phyloP scores from a whole-genome alignment of 2,329 filamentous ascomycete species.

The Aspergillus quadricinctus region DNA sequence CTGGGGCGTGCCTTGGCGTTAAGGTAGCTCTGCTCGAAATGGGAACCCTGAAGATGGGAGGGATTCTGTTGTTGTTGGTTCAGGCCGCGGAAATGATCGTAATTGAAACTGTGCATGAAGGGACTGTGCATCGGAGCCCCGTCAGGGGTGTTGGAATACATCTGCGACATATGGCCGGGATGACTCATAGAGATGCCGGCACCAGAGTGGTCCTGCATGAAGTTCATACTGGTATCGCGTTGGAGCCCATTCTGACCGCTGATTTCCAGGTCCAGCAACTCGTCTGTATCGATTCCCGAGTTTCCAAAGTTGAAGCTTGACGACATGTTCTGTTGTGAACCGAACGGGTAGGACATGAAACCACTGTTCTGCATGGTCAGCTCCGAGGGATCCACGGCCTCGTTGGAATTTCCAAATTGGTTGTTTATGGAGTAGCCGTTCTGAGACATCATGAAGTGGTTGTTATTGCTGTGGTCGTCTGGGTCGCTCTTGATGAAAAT shows the following conservation, averaged over 20 bases:
- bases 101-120: constrained; percentile 74
- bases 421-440: constrained; percentile 50
- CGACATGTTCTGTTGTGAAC: constrained; percentile 59
- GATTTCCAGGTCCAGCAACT: constrained; percentile 65
- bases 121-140: constrained; percentile 89
- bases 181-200: constrained; percentile 57
- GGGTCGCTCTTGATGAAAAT: constrained; percentile 66
- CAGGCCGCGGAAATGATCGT: constrained; percentile 66
- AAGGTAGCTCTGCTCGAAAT: constrained; percentile 55
- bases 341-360: constrained; percentile 55
- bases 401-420: constrained; percentile 52
- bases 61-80: constrained; percentile 51
- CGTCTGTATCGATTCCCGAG: constrained; percentile 80
- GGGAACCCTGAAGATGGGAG: constrained; percentile 36
- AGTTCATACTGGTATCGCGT: constrained; percentile 33
- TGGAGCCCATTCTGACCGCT: constrained; percentile 37
- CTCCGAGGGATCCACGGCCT: constrained; percentile 77
- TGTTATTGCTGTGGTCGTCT: constrained; percentile 56
- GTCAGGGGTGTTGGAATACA: constrained; percentile 88
- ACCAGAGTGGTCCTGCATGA: constrained; percentile 48
- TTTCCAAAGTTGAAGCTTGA: constrained; percentile 73
- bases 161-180: constrained; percentile 62
- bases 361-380: constrained; percentile 61
- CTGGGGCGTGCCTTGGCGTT: constrained; percentile 56
- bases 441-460: constrained; percentile 47